Evolutionary conservation across 2,329 filamentous ascomycete genomes (phyloP).

Genomic region (Monilinia laxa): DNA sequence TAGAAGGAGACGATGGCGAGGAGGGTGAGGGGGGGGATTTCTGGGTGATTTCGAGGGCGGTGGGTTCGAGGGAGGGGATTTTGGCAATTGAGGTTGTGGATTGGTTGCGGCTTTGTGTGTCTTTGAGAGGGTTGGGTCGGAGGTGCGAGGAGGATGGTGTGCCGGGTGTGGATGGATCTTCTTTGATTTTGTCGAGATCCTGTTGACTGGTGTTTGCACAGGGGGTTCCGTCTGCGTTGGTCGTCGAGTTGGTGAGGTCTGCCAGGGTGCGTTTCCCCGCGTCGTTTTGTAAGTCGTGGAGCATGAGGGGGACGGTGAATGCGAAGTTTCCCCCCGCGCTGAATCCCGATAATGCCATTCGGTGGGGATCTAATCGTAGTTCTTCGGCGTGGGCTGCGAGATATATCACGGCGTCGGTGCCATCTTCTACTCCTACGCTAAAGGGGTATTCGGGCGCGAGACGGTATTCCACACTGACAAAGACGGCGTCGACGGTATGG

Average conservation of each 20-base stretch:
- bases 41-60: slow-evolving; percentile 37
- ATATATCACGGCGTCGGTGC: slow-evolving; percentile 63
- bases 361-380: slow-evolving; percentile 55
- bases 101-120: slow-evolving; percentile 7
- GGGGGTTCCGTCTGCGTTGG: neutral
- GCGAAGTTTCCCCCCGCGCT: slow-evolving; percentile 50
- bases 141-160: slow-evolving; percentile 4
- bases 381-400: slow-evolving; percentile 56
- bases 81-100: slow-evolving; percentile 33
- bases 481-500: slow-evolving; percentile 53
- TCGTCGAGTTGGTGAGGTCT: slow-evolving; percentile 13
- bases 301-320: slow-evolving; percentile 43
- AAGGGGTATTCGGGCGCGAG: slow-evolving; percentile 64
- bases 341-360: slow-evolving; percentile 62
- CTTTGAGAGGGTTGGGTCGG: neutral
- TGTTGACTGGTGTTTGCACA: neutral
- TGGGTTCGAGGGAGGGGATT: slow-evolving; percentile 38
- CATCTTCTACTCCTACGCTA: slow-evolving; percentile 64
- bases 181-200: slow-evolving; percentile 2
- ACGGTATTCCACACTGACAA: slow-evolving; percentile 67
- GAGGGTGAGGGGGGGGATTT: slow-evolving; percentile 48
- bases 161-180: neutral
- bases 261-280: slow-evolving; percentile 43
- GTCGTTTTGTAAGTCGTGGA: slow-evolving; percentile 46
- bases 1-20: slow-evolving; percentile 60